Conservation (phyloP, 2,329 filamentous ascomycete genomes). For the Blastomyces percursus region DNA sequence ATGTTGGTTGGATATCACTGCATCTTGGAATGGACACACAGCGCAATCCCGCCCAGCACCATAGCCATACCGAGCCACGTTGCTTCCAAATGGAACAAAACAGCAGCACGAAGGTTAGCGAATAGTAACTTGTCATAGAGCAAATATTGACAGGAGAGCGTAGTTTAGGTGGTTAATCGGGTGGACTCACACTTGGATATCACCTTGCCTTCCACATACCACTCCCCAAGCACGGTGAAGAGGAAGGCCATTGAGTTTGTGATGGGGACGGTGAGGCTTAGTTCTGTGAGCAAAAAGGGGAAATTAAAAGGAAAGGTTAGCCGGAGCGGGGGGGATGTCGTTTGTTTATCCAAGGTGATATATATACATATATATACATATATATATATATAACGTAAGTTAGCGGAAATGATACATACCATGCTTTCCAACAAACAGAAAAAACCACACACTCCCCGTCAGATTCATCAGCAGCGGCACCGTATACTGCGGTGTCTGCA, state of each 20-base stretch:
- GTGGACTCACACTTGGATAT: constrained; percentile 60
- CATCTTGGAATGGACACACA: constrained; percentile 59
- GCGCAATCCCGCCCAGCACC: constrained; percentile 65
- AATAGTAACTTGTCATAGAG: neutral
- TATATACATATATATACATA: neutral
- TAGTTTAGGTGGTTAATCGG: neutral
- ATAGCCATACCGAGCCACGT: constrained; percentile 74
- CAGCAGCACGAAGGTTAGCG: neutral
- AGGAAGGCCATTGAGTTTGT: constrained; percentile 89
- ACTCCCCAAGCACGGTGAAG: constrained; percentile 92
- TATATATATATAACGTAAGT: neutral
- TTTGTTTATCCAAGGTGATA: neutral
- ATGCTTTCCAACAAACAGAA: constrained; percentile 81
- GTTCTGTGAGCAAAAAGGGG: constrained; percentile 43
- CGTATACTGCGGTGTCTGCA: constrained; percentile 73
- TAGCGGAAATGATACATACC: constrained; percentile 46
- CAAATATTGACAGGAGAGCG: neutral
- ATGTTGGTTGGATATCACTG: neutral
- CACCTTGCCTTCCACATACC: constrained; percentile 86
- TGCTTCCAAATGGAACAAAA: constrained; percentile 40
- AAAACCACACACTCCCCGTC: constrained; percentile 94
- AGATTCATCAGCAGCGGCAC: constrained; percentile 77
- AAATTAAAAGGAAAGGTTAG: neutral
- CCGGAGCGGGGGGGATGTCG: too few species aligned
- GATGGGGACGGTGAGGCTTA: constrained; percentile 88